A percentile compares a stretch with the other conserved stretches of the same genome.
These are phyloP conservation scores for Acacia acuminata DNA, from an alignment of 306 rosid genomes.

Conservation along the genomic window DNA sequence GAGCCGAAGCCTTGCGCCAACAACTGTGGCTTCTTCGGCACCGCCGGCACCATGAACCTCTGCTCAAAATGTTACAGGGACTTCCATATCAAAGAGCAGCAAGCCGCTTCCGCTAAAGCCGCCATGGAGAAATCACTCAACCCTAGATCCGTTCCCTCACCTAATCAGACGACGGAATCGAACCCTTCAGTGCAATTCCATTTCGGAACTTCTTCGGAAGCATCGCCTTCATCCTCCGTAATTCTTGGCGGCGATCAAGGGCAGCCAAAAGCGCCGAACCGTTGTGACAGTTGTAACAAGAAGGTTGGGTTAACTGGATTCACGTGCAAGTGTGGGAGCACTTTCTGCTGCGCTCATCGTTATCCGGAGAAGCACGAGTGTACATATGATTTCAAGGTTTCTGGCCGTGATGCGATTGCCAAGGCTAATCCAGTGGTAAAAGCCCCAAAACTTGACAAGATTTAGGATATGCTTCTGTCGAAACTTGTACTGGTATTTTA, in stretches of 20 bases:
- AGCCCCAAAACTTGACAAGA: conserved; percentile 45
- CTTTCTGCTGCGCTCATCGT: conserved; percentile 58
- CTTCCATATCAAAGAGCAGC: conserved; percentile 25
- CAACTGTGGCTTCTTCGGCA: conserved; percentile 72
- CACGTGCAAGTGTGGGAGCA: conserved; percentile 57
- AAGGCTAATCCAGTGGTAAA: conserved; percentile 56
- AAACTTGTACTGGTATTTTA: background rate
- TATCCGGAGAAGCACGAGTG: conserved; percentile 64
- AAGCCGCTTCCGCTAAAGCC: conserved; percentile 46
- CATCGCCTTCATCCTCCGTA: background rate
- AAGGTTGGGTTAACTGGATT: conserved; percentile 60
- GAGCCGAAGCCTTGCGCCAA: conserved; percentile 65
- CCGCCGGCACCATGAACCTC: conserved; percentile 48
- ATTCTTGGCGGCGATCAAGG: background rate
- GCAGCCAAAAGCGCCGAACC: conserved; percentile 28
- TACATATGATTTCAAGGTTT: conserved; percentile 43
- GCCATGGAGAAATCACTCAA: conserved; percentile 32
- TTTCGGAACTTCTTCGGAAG: background rate
- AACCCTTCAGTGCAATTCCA: background rate
- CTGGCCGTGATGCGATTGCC: conserved; percentile 50
- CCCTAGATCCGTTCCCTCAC: background rate
- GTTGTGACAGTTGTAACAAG: conserved; percentile 56
- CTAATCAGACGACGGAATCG: background rate
- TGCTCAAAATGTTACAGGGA: conserved; percentile 66
- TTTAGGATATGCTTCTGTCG: conserved; percentile 13